A percentile compares a stretch with the other conserved stretches of the same genome.
Conservation (phyloP, 1,284 basidiomycete genomes). For the Amylostereum areolatum region DNA sequence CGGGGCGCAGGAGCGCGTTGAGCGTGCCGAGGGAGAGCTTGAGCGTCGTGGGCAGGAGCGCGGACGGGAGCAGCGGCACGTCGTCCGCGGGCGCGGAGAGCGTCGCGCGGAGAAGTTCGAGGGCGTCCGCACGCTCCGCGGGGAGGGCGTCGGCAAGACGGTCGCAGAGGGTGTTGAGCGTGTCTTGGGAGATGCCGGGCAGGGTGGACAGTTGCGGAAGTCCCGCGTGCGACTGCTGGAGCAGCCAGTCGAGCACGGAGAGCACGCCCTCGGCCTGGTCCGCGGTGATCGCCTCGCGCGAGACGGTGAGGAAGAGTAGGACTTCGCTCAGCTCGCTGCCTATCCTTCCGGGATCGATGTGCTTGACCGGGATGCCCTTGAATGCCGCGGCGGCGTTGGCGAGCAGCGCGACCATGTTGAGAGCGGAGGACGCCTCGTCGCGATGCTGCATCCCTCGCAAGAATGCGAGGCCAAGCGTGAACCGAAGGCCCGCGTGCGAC, state of each 20-base stretch:
- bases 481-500: conserved; percentile 34
- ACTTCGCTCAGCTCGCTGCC: conserved; percentile 30
- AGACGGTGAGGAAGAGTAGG: conserved; percentile 23
- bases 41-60: conserved; percentile 16
- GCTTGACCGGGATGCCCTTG: conserved; percentile 19
- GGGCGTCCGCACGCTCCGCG: conserved; percentile 13
- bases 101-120: conserved; percentile 15
- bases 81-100: conserved; percentile 15
- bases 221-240: conserved; percentile 23
- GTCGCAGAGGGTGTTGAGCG: conserved; percentile 17
- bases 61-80: not conserved
- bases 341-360: conserved; percentile 26
- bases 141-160: conserved; percentile 16
- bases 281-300: conserved; percentile 11
- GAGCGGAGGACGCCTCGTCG: conserved; percentile 11
- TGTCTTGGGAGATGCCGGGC: conserved; percentile 32
- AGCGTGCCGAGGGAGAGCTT: conserved; percentile 21
- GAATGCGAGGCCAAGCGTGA: conserved; percentile 36
- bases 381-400: conserved; percentile 24
- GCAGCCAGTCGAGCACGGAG: conserved; percentile 43
- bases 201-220: conserved; percentile 33
- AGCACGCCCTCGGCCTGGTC: conserved; percentile 29
- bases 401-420: conserved; percentile 19
- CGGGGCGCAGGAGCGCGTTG: conserved; percentile 21
- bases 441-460: conserved; percentile 27